Evolutionary conservation across 805 yeast genomes (phyloP).

Genomic region (Candida loeiensis): DNA sequence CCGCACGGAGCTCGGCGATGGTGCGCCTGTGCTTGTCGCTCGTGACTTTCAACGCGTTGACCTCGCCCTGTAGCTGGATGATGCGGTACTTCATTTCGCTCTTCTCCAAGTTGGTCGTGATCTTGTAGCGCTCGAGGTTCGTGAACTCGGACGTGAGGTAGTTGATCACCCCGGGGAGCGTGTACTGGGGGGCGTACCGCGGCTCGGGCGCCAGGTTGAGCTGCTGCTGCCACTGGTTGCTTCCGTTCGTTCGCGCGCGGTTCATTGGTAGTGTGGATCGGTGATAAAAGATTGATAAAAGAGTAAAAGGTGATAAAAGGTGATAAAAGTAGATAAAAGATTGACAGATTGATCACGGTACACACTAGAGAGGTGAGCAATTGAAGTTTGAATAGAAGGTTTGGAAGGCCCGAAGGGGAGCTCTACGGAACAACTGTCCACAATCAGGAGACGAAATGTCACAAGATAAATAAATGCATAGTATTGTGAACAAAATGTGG

Average conservation of each 20-base stretch:
- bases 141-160: slow-evolving; percentile 59
- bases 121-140: slow-evolving; percentile 37
- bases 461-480: too few relatives aligned
- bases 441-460: too few relatives aligned
- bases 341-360: too few relatives aligned
- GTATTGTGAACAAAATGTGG: too few relatives aligned
- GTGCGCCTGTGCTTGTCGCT: slow-evolving; percentile 40
- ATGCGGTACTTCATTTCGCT: slow-evolving; percentile 50
- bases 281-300: background rate
- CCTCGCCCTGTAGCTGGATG: slow-evolving; percentile 50
- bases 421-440: too few relatives aligned
- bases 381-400: too few relatives aligned
- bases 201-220: slow-evolving; percentile 10
- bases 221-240: slow-evolving; percentile 10
- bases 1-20: slow-evolving; percentile 36
- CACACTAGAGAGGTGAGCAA: too few relatives aligned
- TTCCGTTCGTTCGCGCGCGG: background rate
- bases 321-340: background rate
- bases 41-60: slow-evolving; percentile 40
- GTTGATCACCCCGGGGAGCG: slow-evolving; percentile 58
- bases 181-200: slow-evolving; percentile 21
- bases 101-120: slow-evolving; percentile 51
- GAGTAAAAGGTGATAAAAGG: background rate
- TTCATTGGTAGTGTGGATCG: background rate
- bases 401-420: too few relatives aligned